Conservation (phyloP, 768 basidiomycete species). For the Hygrophoropsis aurantiaca region DNA sequence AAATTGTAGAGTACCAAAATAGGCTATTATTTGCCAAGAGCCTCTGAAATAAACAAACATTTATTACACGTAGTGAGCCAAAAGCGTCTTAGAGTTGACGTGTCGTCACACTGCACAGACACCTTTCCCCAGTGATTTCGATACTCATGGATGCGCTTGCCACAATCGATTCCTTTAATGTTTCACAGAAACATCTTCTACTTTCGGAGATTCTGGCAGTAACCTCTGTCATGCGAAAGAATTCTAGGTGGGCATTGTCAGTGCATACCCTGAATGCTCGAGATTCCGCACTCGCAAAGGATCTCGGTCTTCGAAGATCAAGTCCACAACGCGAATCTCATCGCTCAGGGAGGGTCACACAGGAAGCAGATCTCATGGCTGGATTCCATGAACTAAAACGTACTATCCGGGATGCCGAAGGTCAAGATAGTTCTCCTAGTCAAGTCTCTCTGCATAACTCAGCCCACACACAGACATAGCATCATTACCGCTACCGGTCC, state of each 20-base stretch:
- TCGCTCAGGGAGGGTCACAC: constrained; percentile 49
- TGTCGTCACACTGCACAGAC: too few species aligned
- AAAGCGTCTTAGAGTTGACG: too few species aligned
- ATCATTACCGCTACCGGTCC: constrained; percentile 52
- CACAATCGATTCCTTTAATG: constrained; percentile 5
- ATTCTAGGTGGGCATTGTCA: constrained; percentile 91
- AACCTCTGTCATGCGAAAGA: constrained; percentile 95
- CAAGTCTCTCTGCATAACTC: background rate
- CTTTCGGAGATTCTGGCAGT: constrained; percentile 90
- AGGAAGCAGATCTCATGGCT: constrained; percentile 83
- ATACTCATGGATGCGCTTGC: too few species aligned
- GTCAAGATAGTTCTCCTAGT: constrained; percentile 34
- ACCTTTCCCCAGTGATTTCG: too few species aligned
- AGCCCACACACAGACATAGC: constrained; percentile 49
- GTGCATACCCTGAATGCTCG: constrained; percentile 59
- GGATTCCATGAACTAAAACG: constrained; percentile 88
- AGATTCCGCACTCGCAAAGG: constrained; percentile 70
- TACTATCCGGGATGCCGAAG: constrained; percentile 65
- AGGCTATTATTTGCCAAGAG: constrained; percentile 23
- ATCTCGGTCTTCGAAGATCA: constrained; percentile 70
- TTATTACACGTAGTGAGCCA: constrained; percentile 3
- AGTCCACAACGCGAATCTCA: constrained; percentile 44
- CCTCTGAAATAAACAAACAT: constrained; percentile 24
- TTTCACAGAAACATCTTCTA: constrained; percentile 75
- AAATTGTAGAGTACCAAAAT: too few species aligned